Conservation (phyloP, 805 yeast species). For the Candida railenensis region DNA sequence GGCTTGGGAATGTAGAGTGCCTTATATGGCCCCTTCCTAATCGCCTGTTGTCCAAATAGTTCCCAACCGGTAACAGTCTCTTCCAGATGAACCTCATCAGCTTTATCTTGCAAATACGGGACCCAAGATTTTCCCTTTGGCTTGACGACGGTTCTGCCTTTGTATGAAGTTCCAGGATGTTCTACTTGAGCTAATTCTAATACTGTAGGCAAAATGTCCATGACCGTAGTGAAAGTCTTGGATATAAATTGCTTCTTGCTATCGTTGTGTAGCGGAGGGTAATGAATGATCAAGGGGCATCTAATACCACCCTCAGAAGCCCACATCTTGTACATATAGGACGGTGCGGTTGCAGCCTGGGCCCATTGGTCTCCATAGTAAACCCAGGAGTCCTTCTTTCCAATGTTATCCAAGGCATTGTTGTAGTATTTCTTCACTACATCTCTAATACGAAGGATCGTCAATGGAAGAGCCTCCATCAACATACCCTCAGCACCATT, state of each 20-base stretch:
- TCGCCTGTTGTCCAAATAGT: slow-evolving; percentile 55
- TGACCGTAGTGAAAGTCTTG: slow-evolving; percentile 51
- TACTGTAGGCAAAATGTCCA: slow-evolving; percentile 60
- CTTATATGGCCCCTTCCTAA: slow-evolving; percentile 49
- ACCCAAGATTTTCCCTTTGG: slow-evolving; percentile 50
- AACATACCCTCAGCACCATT: slow-evolving; percentile 66
- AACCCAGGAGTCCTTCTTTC: slow-evolving; percentile 46
- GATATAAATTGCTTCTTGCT: slow-evolving; percentile 15
- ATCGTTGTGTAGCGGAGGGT: slow-evolving; percentile 33
- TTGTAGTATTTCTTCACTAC: slow-evolving; percentile 35
- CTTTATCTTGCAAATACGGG: slow-evolving; percentile 27
- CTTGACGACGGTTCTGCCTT: slow-evolving; percentile 42
- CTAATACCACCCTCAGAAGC: slow-evolving; percentile 61
- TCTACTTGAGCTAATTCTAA: slow-evolving; percentile 47
- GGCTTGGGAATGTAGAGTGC: slow-evolving; percentile 51
- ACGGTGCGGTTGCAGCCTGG: slow-evolving; percentile 60
- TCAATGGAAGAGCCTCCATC: slow-evolving; percentile 53
- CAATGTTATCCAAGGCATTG: slow-evolving; percentile 47
- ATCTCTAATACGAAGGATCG: slow-evolving; percentile 20
- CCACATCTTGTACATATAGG: slow-evolving; percentile 55
- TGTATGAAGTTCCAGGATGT: slow-evolving; percentile 41
- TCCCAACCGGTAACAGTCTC: slow-evolving; percentile 57
- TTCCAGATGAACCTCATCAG: slow-evolving; percentile 35
- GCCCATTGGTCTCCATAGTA: slow-evolving; percentile 62
- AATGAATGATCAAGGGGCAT: slow-evolving; percentile 51